Evolutionary conservation across 768 basidiomycete genomes (phyloP).

Genomic region (Boletales sp.): DNA sequence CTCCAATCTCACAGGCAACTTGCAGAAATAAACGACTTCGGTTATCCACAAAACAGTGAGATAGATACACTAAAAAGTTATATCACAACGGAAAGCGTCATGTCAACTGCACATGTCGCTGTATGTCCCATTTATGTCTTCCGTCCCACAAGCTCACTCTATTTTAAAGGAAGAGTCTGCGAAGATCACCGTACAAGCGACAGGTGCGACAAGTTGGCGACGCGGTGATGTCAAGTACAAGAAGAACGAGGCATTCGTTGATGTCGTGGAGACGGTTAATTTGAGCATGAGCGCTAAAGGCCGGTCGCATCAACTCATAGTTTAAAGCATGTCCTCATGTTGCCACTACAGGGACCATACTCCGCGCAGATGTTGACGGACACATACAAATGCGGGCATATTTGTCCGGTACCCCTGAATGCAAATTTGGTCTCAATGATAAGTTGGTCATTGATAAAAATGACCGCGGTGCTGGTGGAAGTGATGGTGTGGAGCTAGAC

Average conservation of each 20-base stretch:
- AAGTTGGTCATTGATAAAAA: constrained; percentile 93
- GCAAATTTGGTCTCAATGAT: constrained; percentile 98
- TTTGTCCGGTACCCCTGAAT: constrained; percentile 93
- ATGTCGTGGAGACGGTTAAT: constrained; percentile 96
- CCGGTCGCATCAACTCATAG: not conserved
- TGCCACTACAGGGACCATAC: constrained; percentile 61
- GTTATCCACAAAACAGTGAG: constrained; percentile 98
- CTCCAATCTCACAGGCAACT: constrained; percentile 1
- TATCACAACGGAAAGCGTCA: constrained; percentile 96
- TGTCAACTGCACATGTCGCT: constrained; percentile 78
- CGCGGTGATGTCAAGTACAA: constrained; percentile 96
- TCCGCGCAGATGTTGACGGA: constrained; percentile 97
- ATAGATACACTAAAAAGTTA: constrained; percentile 96
- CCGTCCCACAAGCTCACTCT: not conserved
- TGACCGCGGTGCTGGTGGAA: constrained; percentile 47
- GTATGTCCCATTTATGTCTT: constrained; percentile 39
- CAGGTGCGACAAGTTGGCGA: constrained; percentile 94
- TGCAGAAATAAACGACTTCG: constrained; percentile 95
- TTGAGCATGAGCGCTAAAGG: constrained; percentile 97
- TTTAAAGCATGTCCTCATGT: not conserved
- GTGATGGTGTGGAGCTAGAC: constrained; percentile 89
- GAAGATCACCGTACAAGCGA: constrained; percentile 96
- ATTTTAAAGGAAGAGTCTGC: constrained; percentile 83
- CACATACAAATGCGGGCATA: constrained; percentile 99
- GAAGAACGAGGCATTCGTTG: constrained; percentile 99